Conservation (phyloP, 1,284 basidiomycete species). For the Leccinum pallidistipes region DNA sequence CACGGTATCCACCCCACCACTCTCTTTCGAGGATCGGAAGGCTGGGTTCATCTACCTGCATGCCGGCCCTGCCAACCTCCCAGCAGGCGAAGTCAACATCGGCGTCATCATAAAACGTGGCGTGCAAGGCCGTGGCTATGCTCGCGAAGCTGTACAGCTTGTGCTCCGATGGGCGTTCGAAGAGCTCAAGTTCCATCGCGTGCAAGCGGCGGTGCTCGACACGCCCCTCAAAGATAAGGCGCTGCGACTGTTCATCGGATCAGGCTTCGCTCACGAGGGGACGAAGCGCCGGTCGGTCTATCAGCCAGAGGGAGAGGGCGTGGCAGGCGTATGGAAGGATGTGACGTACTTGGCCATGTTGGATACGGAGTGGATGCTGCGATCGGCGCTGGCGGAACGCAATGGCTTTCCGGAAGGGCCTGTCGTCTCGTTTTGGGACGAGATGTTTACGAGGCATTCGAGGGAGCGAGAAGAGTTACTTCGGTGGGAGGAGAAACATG, state of each 20-base stretch:
- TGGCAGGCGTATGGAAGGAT: slow-evolving; percentile 48
- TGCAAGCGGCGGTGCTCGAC: slow-evolving; percentile 53
- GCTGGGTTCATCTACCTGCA: slow-evolving; percentile 50
- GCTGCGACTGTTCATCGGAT: slow-evolving; percentile 44
- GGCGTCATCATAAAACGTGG: slow-evolving; percentile 46
- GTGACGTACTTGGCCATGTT: slow-evolving; percentile 58
- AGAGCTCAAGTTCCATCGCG: slow-evolving; percentile 50
- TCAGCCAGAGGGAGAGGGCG: slow-evolving; percentile 39
- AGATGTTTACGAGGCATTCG: slow-evolving; percentile 57
- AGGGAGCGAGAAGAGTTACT: slow-evolving; percentile 57
- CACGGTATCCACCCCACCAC: rapidly evolving
- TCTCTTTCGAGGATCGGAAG: not conserved
- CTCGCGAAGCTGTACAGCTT: slow-evolving; percentile 43
- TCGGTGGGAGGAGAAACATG: slow-evolving; percentile 45
- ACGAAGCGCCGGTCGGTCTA: slow-evolving; percentile 52
- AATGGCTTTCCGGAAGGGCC: slow-evolving; percentile 14
- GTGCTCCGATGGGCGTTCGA: slow-evolving; percentile 51
- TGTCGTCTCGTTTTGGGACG: slow-evolving; percentile 57
- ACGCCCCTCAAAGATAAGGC: slow-evolving; percentile 40
- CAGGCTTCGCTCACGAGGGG: slow-evolving; percentile 61
- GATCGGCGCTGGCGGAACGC: slow-evolving; percentile 14
- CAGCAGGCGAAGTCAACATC: slow-evolving; percentile 48
- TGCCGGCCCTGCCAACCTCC: slow-evolving; percentile 25
- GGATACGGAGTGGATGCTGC: slow-evolving; percentile 59
- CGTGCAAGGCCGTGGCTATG: slow-evolving; percentile 43